Evolutionary conservation across 2,329 filamentous ascomycete species (phyloP), one percentile per base, ranked within the genome.

Genomic region (Dothideomycetidae sp.): DNA sequence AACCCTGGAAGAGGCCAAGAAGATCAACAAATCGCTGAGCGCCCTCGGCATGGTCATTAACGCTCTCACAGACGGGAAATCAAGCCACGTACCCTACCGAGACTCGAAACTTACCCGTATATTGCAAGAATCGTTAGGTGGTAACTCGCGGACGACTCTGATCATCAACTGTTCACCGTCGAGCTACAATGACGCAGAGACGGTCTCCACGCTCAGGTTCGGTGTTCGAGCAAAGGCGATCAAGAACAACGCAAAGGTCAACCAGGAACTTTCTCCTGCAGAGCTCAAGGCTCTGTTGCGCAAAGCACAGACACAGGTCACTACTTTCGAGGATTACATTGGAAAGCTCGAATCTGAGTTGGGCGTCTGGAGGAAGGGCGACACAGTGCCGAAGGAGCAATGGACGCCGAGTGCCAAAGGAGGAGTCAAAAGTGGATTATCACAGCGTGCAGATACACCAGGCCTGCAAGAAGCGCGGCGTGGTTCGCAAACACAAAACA

Each of bases 181-280:
- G 63, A 93, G 84, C 56, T 96, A 96, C 67, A 96, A 98, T 66
- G 88, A 94, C 62, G 75, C 78, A 38, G 90, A 98, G 64, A 96
- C 90, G 0, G 64, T 96, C 33, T 80, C 85, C 47, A 98, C 90
- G 1, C 64, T 98, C 43, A 75, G 86, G 31, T 98, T 96, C 55
- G 90, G 90, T 66, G 92, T 90, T 62, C 72, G 90, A 56, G 90
- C 90, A 41, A 98, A 98, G 68, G 82, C 84, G 0, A 98, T 98
- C 67, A 94, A 96, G 78, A 96, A 96, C 68, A 96, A 96, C 71
- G 90, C 90, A 61, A 98, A 96, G 78, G 81, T 98, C 71, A 98
- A 98, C 56, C 86, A 88, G 31, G 90, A 98, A 60, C 73, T 98
- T 51, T 96, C 88, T 53, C 90, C 90, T 31, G 76, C 85, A 10